These are phyloP conservation scores for Kokia cookei DNA, from an alignment of 441 rosid species.

Conservation along the genomic window DNA sequence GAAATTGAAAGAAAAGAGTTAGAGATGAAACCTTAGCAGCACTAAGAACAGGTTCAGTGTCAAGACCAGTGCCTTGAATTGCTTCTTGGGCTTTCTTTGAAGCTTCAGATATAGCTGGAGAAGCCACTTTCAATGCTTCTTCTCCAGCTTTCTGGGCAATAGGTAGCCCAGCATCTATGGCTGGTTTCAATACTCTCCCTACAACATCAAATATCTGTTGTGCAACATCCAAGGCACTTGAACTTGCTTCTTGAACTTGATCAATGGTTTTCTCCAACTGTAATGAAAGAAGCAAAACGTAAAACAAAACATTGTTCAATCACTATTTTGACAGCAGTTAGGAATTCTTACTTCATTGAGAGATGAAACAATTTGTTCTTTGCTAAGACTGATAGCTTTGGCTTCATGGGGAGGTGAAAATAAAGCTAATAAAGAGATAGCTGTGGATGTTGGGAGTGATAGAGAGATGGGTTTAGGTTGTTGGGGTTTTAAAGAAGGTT, in stretches of 20 bases:
- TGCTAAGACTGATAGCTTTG: constrained; percentile 54
- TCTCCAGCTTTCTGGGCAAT: constrained; percentile 69
- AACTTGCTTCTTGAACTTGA: constrained; percentile 62
- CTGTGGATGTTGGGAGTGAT: not conserved
- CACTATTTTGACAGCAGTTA: not conserved
- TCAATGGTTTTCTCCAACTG: constrained; percentile 82
- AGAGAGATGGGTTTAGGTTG: constrained; percentile 11
- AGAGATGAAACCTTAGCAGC: constrained; percentile 71
- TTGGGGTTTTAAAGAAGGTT: not conserved
- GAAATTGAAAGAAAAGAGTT: not conserved
- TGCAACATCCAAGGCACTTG: constrained; percentile 50
- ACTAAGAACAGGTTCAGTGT: constrained; percentile 52
- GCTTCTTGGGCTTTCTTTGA: constrained; percentile 88
- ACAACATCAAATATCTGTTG: constrained; percentile 55
- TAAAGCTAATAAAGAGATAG: constrained; percentile 56
- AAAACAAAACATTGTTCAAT: not conserved
- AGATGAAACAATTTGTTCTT: constrained; percentile 86
- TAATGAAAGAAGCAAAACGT: not conserved
- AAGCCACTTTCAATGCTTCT: constrained; percentile 64
- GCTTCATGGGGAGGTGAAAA: constrained; percentile 59
- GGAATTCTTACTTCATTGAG: constrained; percentile 47
- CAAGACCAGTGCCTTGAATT: constrained; percentile 70
- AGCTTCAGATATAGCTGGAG: constrained; percentile 78
- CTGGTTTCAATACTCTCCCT: constrained; percentile 68
- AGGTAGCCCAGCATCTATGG: constrained; percentile 62